Base-by-base conservation (phyloP, 345 rosid genomes). In the Heritiera littoralis region DNA sequence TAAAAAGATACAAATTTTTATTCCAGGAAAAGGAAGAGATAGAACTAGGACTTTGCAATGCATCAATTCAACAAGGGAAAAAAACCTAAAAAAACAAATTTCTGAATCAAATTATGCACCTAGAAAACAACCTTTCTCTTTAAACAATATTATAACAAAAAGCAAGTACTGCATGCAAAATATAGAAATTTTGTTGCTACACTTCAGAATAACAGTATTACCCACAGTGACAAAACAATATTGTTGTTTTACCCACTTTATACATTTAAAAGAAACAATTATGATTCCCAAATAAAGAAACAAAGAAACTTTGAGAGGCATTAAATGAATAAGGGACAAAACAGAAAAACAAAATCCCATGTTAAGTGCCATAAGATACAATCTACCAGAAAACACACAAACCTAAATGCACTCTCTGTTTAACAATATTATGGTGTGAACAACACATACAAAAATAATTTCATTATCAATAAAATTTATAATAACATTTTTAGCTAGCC, bases 41-140 rank as follows among this genome's bases (percentile, higher is more conserved):
- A 41, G 52, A 67, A 9, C 35, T 67, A 43, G 3, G 32, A n/a
- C 30, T 67, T n/a, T 6, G 10, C 1, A 9, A 43, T 43, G 52
- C 52, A 43, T 43, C 32, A 66, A 66, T 18, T 40, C 15, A 67
- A 41, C 17, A 41, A n/a, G 52, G 17, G 17, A 43, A 43, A 54
- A 41, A 67, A 67, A 41, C 70, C 70, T 40, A 8, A 66, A 40
- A 40, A 40, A 43, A 40, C 32, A 43, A n/a, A 43, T 67, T 67
- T 32, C 72, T 67, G 18, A n/a, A 66, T 40, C 71, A 66, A 66
- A 66, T 66, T 49, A 66, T 5, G 11, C 58, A 48, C 56, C 56
- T 70, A 12, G 11, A 28, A 28, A 23, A 12, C 58, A 68, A 70
- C 58, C 18, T 48, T 45, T 48, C 40, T 20, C 10, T 3, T 69